These are phyloP conservation scores for Neonectria magnoliae DNA, from an alignment of 2,329 filamentous ascomycete species.

Conservation along the genomic window DNA sequence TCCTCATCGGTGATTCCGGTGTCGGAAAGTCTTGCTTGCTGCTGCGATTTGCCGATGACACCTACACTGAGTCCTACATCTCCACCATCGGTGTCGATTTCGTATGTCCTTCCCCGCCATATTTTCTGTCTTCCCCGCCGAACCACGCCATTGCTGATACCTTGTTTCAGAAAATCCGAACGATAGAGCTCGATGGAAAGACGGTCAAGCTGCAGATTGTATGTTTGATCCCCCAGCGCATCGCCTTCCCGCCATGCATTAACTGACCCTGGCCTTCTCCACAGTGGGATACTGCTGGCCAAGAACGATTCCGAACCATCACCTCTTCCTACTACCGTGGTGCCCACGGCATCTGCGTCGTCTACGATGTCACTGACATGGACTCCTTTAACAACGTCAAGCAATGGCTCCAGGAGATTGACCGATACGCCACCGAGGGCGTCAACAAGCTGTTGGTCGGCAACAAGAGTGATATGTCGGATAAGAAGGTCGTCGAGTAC, in stretches of 20 bases:
- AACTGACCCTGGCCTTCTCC: slow-evolving; percentile 24
- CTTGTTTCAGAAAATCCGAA: slow-evolving; percentile 89
- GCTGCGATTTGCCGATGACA: slow-evolving; percentile 97
- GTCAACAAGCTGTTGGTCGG: slow-evolving; percentile 99
- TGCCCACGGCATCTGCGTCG: slow-evolving; percentile 98
- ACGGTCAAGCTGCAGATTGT: slow-evolving; percentile 99
- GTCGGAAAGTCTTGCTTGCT: slow-evolving; percentile 99
- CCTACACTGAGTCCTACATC: slow-evolving; percentile 99
- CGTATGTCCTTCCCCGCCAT: slow-evolving; percentile 66
- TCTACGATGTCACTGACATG: slow-evolving; percentile 99
- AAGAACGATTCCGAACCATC: slow-evolving; percentile 99
- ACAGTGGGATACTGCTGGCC: slow-evolving; percentile 98
- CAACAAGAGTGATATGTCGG: slow-evolving; percentile 99
- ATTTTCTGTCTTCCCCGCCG: slow-evolving; percentile 1
- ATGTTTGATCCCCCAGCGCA: slow-evolving; percentile 53
- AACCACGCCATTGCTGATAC: slow-evolving; percentile 24
- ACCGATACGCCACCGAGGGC: slow-evolving; percentile 98
- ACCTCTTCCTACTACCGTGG: slow-evolving; percentile 99
- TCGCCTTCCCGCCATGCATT: not conserved
- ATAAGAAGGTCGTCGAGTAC: slow-evolving; percentile 99
- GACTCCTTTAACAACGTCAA: slow-evolving; percentile 99
- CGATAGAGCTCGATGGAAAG: slow-evolving; percentile 99
- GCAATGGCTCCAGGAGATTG: slow-evolving; percentile 99
- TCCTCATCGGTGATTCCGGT: slow-evolving; percentile 99
- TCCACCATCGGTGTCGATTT: slow-evolving; percentile 99